Evolutionary conservation across 1,284 basidiomycete genomes (phyloP).

Genomic region (Irpex lacteus): DNA sequence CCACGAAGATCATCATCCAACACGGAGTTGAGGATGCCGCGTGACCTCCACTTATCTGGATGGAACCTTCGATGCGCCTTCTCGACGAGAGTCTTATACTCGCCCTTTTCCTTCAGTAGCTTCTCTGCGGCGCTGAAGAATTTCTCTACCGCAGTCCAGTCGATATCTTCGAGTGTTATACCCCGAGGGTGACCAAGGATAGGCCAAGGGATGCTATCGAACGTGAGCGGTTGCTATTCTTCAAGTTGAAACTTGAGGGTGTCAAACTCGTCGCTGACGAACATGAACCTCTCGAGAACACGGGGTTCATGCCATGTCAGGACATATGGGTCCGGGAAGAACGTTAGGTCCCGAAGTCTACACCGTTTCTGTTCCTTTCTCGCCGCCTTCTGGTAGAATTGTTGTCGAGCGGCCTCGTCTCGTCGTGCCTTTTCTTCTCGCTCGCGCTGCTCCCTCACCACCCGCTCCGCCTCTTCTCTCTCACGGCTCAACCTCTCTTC

Average conservation of each 20-base stretch:
- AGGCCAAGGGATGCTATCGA: conserved; percentile 66
- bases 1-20: too few species aligned
- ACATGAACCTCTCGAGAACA: conserved; percentile 42
- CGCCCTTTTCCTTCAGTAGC: conserved; percentile 16
- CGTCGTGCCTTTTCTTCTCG: conserved; percentile 9
- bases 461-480: not conserved
- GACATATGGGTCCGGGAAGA: conserved; percentile 32
- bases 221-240: conserved; percentile 42
- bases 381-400: conserved; percentile 27
- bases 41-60: conserved; percentile 10
- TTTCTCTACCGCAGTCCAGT: conserved; percentile 59
- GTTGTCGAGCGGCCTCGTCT: conserved; percentile 17
- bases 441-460: not conserved
- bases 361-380: conserved; percentile 1
- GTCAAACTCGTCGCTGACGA: conserved; percentile 55
- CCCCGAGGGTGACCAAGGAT: conserved; percentile 38
- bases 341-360: conserved; percentile 28
- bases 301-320: not conserved
- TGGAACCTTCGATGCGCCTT: conserved; percentile 13
- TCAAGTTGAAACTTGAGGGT: conserved; percentile 41
- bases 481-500: not conserved
- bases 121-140: conserved; percentile 52
- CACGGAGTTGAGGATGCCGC: too few species aligned
- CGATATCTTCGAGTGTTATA: conserved; percentile 54
- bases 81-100: conserved; percentile 7